Evolutionary conservation across 129 eudicot species (phyloP), one percentile per base, ranked within the genome.

Genomic region (Flaveria ramosissima): DNA sequence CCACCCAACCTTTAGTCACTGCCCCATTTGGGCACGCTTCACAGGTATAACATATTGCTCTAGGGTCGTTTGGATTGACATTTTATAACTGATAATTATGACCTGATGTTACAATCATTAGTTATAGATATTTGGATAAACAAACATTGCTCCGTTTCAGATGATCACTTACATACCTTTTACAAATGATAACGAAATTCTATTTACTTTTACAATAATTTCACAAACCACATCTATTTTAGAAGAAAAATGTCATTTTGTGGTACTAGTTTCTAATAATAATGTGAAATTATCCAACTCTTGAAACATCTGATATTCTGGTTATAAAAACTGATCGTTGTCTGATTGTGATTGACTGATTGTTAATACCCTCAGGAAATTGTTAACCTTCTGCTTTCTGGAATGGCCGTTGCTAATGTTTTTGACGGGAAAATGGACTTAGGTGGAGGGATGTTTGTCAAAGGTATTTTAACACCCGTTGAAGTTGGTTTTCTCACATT

Each of bases 11-110:
- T 7, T 77, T 94, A 81, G 99, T 94, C 66, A 94, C 99, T 15
- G 97, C 97, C 80, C 99, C 99, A 48, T 94, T 94, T 82, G 99
- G 99, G 57, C 99, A 94, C 77, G 99, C 99, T 17, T 94, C 99
- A 64, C 99, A 94, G 99, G 99, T 94, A 86, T 60, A 2, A 12
- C 13, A 73, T 56, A 65, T 47, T 7, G 16, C 52, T 63, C 43
- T 21, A 23, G 15, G 61, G 27, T 41, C 17, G 3, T 66, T n/a
- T 66, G 27, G 50, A 66, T 36, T n/a, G 7, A 4, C 2, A 6
- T 65, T 65, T 65, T 7, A 16, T 7, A 65, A 36, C 14, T 14
- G 70, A 30, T 55, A 2, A 17, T 17, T 1, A 8, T 55, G 12
- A n/a, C 61, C 1, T 55, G 24, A 19, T 13, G 26, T 64, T 4